Conservation (phyloP, 2,329 filamentous ascomycete genomes). For the Phialemonium atrogriseum region DNA sequence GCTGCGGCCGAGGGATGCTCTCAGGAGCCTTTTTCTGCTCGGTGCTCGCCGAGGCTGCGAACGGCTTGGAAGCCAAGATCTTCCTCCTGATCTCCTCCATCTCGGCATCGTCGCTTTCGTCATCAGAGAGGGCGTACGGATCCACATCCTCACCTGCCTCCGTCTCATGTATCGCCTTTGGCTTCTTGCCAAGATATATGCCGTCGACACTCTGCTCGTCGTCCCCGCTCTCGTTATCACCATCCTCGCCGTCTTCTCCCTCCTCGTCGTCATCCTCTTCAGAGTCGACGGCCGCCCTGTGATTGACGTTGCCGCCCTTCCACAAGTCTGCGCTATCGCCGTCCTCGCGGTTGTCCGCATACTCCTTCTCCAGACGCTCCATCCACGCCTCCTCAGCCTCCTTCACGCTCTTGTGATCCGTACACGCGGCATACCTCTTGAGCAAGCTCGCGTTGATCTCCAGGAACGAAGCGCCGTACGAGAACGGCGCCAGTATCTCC, state of each 20-base stretch:
- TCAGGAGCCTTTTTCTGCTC: slow-evolving; percentile 49
- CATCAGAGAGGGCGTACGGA: slow-evolving; percentile 69
- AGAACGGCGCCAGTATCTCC: slow-evolving; percentile 73
- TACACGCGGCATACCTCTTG: slow-evolving; percentile 76
- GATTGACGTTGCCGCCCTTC: slow-evolving; percentile 85
- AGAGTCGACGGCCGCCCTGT: slow-evolving; percentile 42
- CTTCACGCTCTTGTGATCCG: slow-evolving; percentile 75
- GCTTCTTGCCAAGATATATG: slow-evolving; percentile 53
- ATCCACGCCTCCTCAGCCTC: slow-evolving; percentile 82
- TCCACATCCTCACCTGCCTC: slow-evolving; percentile 48
- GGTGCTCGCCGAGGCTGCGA: slow-evolving; percentile 46
- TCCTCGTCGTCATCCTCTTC: slow-evolving; percentile 39
- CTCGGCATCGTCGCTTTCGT: slow-evolving; percentile 71
- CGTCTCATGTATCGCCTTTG: slow-evolving; percentile 19
- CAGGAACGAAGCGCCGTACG: slow-evolving; percentile 80
- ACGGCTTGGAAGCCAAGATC: slow-evolving; percentile 87
- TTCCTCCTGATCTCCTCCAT: slow-evolving; percentile 89
- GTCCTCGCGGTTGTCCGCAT: slow-evolving; percentile 66
- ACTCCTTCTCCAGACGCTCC: slow-evolving; percentile 81
- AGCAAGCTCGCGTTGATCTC: slow-evolving; percentile 82
- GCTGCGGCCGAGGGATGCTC: slow-evolving; percentile 52
- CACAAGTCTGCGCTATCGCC: slow-evolving; percentile 68
- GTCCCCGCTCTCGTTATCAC: slow-evolving; percentile 30
- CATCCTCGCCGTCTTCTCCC: slow-evolving; percentile 32
- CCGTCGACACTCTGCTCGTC: slow-evolving; percentile 42